These are phyloP conservation scores for Cyberlindnera americana DNA, from an alignment of 805 yeast species.

Conservation along the genomic window DNA sequence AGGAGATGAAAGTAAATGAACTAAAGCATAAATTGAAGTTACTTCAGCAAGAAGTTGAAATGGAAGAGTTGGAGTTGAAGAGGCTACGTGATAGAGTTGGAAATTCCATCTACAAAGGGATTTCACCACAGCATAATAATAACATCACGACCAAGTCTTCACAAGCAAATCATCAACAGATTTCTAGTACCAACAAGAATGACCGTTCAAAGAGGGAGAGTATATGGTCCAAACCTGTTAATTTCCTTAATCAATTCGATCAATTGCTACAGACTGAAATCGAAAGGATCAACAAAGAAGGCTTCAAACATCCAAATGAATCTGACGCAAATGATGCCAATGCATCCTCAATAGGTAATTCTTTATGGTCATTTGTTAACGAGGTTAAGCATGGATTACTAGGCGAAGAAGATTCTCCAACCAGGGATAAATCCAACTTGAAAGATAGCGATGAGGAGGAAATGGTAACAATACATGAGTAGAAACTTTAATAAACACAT, in stretches of 20 bases:
- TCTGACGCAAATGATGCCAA: constrained; percentile 4
- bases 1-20: constrained; percentile 66
- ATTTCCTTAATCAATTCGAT: constrained; percentile 64
- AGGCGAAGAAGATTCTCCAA: constrained; percentile 31
- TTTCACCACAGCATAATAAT: constrained; percentile 20
- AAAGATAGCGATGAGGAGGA: constrained; percentile 18
- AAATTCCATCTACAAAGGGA: constrained; percentile 24
- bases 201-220: constrained; percentile 24
- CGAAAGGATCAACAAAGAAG: constrained; percentile 42
- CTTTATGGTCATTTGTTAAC: constrained; percentile 49
- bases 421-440: constrained; percentile 1
- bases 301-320: constrained; percentile 13
- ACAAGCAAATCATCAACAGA: too few relatives aligned
- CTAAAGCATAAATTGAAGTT: constrained; percentile 49
- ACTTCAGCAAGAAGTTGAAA: constrained; percentile 45
- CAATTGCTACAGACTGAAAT: constrained; percentile 62
- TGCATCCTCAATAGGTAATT: constrained; percentile 28
- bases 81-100: constrained; percentile 33
- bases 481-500: not conserved
- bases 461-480: constrained; percentile 21
- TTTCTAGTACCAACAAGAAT: too few relatives aligned
- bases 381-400: constrained; percentile 43
- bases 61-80: constrained; percentile 31
- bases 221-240: constrained; percentile 52
- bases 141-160: too few relatives aligned